phyloP scores from a whole-genome alignment of 2,329 filamentous ascomycete species.

The Fusarium paranaense region DNA sequence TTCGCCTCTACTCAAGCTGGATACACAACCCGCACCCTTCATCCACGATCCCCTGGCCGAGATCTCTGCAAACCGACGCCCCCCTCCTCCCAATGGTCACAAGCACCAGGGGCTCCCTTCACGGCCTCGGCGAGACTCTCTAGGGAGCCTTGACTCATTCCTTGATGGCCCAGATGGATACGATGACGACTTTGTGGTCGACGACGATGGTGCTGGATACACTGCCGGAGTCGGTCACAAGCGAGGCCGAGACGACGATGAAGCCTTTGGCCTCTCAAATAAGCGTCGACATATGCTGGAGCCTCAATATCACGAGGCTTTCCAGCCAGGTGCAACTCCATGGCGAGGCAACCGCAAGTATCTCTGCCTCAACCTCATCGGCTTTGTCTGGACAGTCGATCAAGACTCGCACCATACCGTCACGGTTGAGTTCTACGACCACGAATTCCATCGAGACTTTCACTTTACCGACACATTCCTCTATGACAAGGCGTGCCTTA shows the following conservation, averaged over 20 bases:
- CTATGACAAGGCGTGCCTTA: constrained; percentile 95
- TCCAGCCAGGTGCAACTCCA: constrained; percentile 94
- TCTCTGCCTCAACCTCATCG: constrained; percentile 90
- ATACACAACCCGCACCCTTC: constrained; percentile 82
- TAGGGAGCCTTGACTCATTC: constrained; percentile 86
- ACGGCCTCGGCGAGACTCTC: constrained; percentile 69
- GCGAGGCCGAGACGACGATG: constrained; percentile 64
- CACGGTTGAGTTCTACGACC: constrained; percentile 97
- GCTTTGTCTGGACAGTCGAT: constrained; percentile 96
- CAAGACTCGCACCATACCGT: constrained; percentile 95
- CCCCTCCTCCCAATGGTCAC: constrained; percentile 65
- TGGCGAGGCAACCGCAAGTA: constrained; percentile 97
- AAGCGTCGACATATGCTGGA: constrained; percentile 64
- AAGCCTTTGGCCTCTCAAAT: constrained; percentile 57
- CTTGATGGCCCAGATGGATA: constrained; percentile 68
- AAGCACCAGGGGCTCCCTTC: constrained; percentile 61
- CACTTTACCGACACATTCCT: constrained; percentile 97
- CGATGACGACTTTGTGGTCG: constrained; percentile 87
- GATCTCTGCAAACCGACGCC: constrained; percentile 72
- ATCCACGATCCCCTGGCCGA: constrained; percentile 84
- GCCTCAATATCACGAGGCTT: constrained; percentile 82
- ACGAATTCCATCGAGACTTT: constrained; percentile 90
- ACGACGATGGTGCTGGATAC: constrained; percentile 96
- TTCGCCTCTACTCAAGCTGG: constrained; percentile 65
- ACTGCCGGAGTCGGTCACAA: constrained; percentile 67